Percentiles rank a stretch among this genome's conserved stretches.
Evolutionary conservation across 2,329 filamentous ascomycete species (phyloP).

Genomic region (Penicillium hordei): DNA sequence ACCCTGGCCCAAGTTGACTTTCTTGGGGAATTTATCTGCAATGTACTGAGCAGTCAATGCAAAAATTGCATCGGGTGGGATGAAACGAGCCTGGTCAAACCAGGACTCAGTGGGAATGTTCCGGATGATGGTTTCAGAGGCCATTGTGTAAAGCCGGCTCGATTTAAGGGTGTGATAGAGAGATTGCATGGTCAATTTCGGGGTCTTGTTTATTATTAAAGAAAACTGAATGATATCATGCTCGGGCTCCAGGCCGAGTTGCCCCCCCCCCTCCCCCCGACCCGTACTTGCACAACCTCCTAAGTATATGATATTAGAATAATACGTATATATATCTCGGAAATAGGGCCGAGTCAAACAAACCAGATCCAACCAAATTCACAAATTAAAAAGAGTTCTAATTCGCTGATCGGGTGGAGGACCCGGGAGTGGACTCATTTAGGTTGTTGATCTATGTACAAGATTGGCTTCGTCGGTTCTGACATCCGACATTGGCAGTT

Average conservation of each 20-base stretch:
- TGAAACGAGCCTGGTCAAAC: conserved; percentile 12
- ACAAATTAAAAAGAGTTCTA: not conserved
- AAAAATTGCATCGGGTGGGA: conserved; percentile 26
- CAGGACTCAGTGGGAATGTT: conserved; percentile 1
- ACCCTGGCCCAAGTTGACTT: conserved; percentile 38
- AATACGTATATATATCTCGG: not conserved
- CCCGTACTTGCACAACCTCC: not conserved
- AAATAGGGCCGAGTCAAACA: not conserved
- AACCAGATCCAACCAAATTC: not conserved
- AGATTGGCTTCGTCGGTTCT: conserved; percentile 2
- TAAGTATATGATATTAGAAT: too few species aligned
- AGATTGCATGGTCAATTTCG: not conserved
- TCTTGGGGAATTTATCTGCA: conserved; percentile 23
- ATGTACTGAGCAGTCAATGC: conserved; percentile 23
- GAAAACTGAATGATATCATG: not conserved
- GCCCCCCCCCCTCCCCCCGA: too few species aligned
- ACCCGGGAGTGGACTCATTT: not conserved
- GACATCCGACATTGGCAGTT: not conserved
- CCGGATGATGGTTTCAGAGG: not conserved
- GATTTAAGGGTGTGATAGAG: not conserved
- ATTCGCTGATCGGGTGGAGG: not conserved
- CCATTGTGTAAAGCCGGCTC: not conserved
- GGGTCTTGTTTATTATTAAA: not conserved
- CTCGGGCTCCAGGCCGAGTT: not conserved
- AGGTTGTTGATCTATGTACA: not conserved